A percentile compares a stretch with the other conserved stretches of the same genome.
These are phyloP conservation scores for Boletellus ananas DNA, from an alignment of 768 basidiomycete genomes.

Conservation along the genomic window DNA sequence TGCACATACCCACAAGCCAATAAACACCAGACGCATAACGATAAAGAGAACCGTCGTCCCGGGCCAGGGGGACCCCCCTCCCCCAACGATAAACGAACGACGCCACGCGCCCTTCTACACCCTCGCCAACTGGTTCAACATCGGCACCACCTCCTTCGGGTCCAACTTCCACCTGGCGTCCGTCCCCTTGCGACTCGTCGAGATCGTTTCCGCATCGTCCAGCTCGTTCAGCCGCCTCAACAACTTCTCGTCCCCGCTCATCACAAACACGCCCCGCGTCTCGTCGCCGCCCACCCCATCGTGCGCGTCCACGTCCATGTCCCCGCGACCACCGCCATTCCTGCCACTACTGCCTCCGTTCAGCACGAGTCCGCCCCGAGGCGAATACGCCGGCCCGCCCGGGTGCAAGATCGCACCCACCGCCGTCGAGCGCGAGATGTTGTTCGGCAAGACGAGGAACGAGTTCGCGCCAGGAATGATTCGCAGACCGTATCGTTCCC, in stretches of 20 bases:
- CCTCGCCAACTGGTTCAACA: slow-evolving; percentile 25
- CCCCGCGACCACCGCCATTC: not conserved
- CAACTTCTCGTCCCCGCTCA: slow-evolving; percentile 77
- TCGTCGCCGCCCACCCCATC: slow-evolving; percentile 36
- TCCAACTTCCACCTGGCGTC: slow-evolving; percentile 69
- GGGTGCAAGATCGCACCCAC: slow-evolving; percentile 77
- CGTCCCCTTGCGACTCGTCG: slow-evolving; percentile 69
- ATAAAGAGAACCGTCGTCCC: no score
- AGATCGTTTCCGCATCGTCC: slow-evolving; percentile 67
- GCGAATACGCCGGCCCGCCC: slow-evolving; percentile 44
- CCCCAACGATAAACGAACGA: not conserved
- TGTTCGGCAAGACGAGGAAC: slow-evolving; percentile 81
- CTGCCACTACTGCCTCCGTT: slow-evolving; percentile 31
- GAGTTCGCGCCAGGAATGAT: slow-evolving; percentile 78
- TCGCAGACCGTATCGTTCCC: slow-evolving; percentile 77
- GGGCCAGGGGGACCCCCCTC: no score
- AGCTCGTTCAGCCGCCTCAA: slow-evolving; percentile 72
- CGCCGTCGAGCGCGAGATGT: slow-evolving; percentile 79
- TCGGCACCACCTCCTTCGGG: slow-evolving; percentile 32
- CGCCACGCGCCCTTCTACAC: not conserved
- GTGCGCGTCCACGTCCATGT: slow-evolving; percentile 7
- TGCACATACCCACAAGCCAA: no score
- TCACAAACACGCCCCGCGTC: slow-evolving; percentile 56
- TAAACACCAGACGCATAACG: no score
- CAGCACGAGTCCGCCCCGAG: slow-evolving; percentile 30